Conservation (phyloP, 306 rosid genomes). For the Quillaja saponaria region DNA sequence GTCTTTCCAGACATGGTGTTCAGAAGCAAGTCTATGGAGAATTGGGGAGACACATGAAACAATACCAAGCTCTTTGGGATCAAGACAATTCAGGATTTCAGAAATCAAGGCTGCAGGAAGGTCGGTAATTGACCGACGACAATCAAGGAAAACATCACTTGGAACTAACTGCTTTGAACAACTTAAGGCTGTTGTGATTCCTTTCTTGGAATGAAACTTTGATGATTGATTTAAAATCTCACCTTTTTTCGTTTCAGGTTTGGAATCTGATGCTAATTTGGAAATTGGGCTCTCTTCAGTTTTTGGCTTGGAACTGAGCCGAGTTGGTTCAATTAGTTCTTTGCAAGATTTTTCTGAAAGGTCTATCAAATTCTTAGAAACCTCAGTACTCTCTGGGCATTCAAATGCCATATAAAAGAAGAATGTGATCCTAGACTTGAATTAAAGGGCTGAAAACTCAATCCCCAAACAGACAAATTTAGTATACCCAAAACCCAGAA, state of each 20-base stretch:
- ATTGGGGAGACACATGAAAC: slow-evolving; percentile 74
- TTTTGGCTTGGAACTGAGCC: slow-evolving; percentile 27
- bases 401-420: slow-evolving; percentile 85
- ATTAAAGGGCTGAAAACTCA: slow-evolving; percentile 41
- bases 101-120: slow-evolving; percentile 79
- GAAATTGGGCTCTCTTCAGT: slow-evolving; percentile 22
- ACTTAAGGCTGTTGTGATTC: slow-evolving; percentile 26
- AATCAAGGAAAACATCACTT: slow-evolving; percentile 39
- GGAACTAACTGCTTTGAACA: slow-evolving; percentile 34
- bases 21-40: slow-evolving; percentile 65
- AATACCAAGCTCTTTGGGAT: slow-evolving; percentile 84
- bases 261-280: slow-evolving; percentile 28
- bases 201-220: slow-evolving; percentile 43
- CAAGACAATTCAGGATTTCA: slow-evolving; percentile 82
- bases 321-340: slow-evolving; percentile 41
- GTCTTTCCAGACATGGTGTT: slow-evolving; percentile 94
- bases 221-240: slow-evolving; percentile 33
- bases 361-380: slow-evolving; percentile 47
- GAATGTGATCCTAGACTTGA: slow-evolving; percentile 27
- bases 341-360: slow-evolving; percentile 36
- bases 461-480: slow-evolving; percentile 31
- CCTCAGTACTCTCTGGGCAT: slow-evolving; percentile 59
- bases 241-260: slow-evolving; percentile 30
- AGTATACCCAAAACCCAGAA: slow-evolving; percentile 3
- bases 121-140: slow-evolving; percentile 58